A percentile compares a stretch with the other conserved stretches of the same genome.
Conservation (phyloP, 768 basidiomycete genomes). For the Scleroderma bovista region DNA sequence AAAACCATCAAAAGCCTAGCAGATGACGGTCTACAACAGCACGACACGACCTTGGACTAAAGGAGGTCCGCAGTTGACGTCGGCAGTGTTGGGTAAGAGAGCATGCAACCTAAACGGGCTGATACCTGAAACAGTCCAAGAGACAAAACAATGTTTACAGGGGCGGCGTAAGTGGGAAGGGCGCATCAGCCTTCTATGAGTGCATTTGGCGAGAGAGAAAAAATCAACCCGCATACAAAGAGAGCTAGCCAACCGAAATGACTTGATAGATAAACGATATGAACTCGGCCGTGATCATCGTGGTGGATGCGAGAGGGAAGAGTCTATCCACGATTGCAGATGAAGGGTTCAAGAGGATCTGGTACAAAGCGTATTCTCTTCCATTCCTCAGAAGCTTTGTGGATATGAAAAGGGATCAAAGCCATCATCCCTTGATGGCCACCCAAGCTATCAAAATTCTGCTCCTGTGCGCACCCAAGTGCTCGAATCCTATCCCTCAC, state of each 20-base stretch:
- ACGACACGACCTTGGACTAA: not conserved
- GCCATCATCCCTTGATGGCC: not conserved
- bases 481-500: not conserved
- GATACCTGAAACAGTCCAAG: conserved; percentile 9
- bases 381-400: not conserved
- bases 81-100: not conserved
- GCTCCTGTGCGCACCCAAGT: not conserved
- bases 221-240: conserved; percentile 17
- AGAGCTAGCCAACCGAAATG: conserved; percentile 2
- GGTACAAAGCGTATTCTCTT: not conserved
- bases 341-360: not conserved
- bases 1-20: not conserved
- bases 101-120: not conserved
- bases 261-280: not conserved
- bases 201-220: conserved; percentile 9
- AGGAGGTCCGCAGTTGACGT: not conserved
- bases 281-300: not conserved
- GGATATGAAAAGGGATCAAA: not conserved
- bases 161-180: conserved; percentile 18
- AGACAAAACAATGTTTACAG: conserved; percentile 7
- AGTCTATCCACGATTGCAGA: not conserved
- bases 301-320: not conserved
- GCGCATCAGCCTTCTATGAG: conserved; percentile 34
- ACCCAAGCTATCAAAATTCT: not conserved
- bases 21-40: not conserved